Percentiles rank a stretch among this genome's conserved stretches.
phyloP scores from a whole-genome alignment of 495 filamentous ascomycete genomes.

The Tuber umbilicatum region DNA sequence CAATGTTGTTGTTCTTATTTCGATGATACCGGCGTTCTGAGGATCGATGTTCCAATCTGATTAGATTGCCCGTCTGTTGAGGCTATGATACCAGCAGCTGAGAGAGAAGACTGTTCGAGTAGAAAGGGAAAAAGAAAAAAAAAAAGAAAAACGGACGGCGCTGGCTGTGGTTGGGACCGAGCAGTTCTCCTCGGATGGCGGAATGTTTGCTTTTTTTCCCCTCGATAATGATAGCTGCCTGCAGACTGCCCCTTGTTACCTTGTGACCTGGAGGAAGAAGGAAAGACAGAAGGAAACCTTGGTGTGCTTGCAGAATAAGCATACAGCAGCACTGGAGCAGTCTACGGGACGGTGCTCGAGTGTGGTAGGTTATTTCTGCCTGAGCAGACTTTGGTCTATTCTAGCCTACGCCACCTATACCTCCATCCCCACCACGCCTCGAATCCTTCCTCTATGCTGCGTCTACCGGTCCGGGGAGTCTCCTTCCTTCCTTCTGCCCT shows the following conservation, averaged over 20 bases:
- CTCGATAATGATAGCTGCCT: conserved; percentile 1
- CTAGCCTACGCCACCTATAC: not conserved
- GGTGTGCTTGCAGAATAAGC: not conserved
- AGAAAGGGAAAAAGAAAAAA: not conserved
- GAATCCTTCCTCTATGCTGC: not conserved
- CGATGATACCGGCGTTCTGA: not conserved
- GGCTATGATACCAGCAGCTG: not conserved
- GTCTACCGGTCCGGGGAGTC: not conserved
- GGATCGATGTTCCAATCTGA: not conserved
- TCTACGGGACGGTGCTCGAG: not conserved
- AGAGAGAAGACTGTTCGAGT: not conserved
- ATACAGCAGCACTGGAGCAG: not conserved
- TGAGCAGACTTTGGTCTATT: not conserved
- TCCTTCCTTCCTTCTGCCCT: not conserved
- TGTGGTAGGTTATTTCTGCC: not conserved
- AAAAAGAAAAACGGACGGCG: not conserved
- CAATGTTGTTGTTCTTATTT: not conserved
- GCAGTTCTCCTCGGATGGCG: conserved; percentile 1
- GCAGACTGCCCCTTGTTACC: not conserved
- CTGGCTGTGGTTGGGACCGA: not conserved
- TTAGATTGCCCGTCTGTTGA: not conserved
- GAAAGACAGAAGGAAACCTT: not conserved
- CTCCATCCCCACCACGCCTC: not conserved
- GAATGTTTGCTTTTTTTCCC: conserved; percentile 4
- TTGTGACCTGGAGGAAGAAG: not conserved